A percentile compares a stretch with the other conserved stretches of the same genome.
Evolutionary conservation across 1,139 yeast genomes (phyloP).

Genomic region (Casaregolazyma lundiana): DNA sequence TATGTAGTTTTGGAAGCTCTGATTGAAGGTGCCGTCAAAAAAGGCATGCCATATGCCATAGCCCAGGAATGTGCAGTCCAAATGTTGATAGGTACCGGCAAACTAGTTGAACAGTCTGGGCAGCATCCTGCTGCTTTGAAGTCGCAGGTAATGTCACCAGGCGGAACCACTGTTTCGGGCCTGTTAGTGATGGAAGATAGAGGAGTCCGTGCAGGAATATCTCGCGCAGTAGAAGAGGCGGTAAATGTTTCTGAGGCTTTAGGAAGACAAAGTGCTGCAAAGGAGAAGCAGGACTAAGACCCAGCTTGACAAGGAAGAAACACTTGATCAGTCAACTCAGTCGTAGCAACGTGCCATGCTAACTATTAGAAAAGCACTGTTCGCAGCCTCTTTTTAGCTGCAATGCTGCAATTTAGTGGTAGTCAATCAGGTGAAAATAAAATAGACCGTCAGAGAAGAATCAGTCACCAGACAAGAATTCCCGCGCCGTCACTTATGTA

Average conservation of each 20-base stretch:
- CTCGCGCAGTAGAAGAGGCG: conserved; percentile 87
- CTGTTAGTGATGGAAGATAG: conserved; percentile 86
- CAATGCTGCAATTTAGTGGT: no score
- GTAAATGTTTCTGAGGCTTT: conserved; percentile 76
- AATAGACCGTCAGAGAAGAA: no score
- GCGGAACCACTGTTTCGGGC: conserved; percentile 97
- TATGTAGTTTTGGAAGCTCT: conserved; percentile 85
- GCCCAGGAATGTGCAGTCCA: conserved; percentile 91
- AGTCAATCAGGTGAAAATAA: no score
- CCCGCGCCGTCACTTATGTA: no score
- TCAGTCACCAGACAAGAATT: no score
- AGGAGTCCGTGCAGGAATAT: conserved; percentile 81
- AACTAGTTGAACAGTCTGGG: conserved; percentile 74
- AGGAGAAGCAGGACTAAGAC: background rate
- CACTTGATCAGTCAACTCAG: no score
- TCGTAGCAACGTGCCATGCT: no score
- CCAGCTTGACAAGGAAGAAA: no score
- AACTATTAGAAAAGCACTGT: no score
- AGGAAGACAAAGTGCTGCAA: conserved; percentile 40
- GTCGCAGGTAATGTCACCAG: conserved; percentile 93
- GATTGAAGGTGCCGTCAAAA: conserved; percentile 89
- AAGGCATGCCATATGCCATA: conserved; percentile 86
- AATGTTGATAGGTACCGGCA: conserved; percentile 94
- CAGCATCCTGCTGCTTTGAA: conserved; percentile 89
- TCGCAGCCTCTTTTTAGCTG: no score